A percentile compares a stretch with the other conserved stretches of the same genome.
phyloP scores from a whole-genome alignment of 2,329 filamentous ascomycete genomes.

The Phialocephala subalpina region DNA sequence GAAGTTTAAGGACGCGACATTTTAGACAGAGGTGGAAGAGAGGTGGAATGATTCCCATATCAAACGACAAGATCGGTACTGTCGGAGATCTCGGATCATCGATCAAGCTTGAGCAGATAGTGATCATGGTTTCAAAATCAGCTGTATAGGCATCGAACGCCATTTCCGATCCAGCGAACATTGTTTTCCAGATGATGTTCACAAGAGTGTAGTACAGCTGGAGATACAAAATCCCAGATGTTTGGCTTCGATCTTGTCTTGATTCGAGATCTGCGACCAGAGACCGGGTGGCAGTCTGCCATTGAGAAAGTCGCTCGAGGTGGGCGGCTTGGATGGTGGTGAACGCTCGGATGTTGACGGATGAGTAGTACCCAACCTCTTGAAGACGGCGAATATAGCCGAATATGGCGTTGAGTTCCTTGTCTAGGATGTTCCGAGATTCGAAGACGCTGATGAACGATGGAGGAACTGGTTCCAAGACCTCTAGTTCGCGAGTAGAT shows the following conservation, averaged over 20 bases:
- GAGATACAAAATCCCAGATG: slow-evolving; percentile 18
- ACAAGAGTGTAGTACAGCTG: slow-evolving; percentile 24
- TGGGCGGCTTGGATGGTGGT: neutral
- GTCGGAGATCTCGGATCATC: slow-evolving; percentile 24
- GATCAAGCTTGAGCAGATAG: slow-evolving; percentile 23
- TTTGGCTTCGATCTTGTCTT: neutral
- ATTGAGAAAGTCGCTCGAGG: neutral
- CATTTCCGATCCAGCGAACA: slow-evolving; percentile 40
- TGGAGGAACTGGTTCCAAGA: neutral
- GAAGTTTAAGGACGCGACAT: slow-evolving; percentile 21
- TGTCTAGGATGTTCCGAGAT: slow-evolving; percentile 24
- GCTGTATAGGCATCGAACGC: slow-evolving; percentile 47
- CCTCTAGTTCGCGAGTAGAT: neutral
- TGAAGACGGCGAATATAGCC: slow-evolving; percentile 19
- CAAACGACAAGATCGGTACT: slow-evolving; percentile 25
- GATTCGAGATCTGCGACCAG: neutral
- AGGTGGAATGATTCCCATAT: slow-evolving; percentile 30
- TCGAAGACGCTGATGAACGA: slow-evolving; percentile 23
- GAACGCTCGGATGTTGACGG: neutral
- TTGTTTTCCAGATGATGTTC: slow-evolving; percentile 11
- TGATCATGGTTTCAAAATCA: slow-evolving; percentile 45
- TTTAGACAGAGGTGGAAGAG: slow-evolving; percentile 27
- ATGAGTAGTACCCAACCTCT: slow-evolving; percentile 5
- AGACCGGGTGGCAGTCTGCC: neutral
- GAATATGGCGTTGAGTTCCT: slow-evolving; percentile 22